phyloP scores from a whole-genome alignment of 2,329 filamentous ascomycete species.

The Calonectria naviculata region DNA sequence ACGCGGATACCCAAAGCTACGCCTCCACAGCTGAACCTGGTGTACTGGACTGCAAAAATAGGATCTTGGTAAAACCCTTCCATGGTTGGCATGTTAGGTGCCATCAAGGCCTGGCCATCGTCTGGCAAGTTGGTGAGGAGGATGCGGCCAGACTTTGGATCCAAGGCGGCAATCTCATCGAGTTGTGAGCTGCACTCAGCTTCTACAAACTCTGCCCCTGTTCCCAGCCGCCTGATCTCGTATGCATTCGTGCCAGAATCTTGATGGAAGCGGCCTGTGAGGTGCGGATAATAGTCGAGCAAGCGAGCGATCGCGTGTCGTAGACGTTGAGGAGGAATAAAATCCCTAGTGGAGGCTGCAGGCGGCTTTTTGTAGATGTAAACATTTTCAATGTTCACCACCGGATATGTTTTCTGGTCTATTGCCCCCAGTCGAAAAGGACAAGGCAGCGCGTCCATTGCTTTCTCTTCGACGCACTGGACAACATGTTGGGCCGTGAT shows the following conservation, averaged over 20 bases:
- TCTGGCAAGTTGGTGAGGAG: neutral
- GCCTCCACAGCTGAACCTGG: neutral
- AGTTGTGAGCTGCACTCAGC: neutral
- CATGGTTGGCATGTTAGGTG: neutral
- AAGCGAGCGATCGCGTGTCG: neutral
- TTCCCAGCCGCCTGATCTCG: neutral
- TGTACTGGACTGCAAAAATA: neutral
- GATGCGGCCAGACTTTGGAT: neutral
- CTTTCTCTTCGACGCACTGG: too few relatives aligned
- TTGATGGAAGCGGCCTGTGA: neutral
- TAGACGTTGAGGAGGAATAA: too few relatives aligned
- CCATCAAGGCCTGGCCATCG: neutral
- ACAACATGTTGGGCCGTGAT: too few relatives aligned
- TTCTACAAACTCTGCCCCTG: neutral
- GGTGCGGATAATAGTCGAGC: neutral
- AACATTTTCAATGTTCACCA: too few relatives aligned
- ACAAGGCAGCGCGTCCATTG: too few relatives aligned
- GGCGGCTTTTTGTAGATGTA: too few relatives aligned
- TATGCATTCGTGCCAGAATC: neutral
- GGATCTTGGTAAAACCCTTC: neutral
- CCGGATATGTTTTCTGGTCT: too few relatives aligned
- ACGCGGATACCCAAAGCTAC: neutral
- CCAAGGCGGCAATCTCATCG: neutral
- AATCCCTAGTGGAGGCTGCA: too few relatives aligned
- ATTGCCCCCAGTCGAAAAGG: too few relatives aligned